Evolutionary conservation across 495 filamentous ascomycete species (phyloP).

Genomic region (Cetradonia linearis): DNA sequence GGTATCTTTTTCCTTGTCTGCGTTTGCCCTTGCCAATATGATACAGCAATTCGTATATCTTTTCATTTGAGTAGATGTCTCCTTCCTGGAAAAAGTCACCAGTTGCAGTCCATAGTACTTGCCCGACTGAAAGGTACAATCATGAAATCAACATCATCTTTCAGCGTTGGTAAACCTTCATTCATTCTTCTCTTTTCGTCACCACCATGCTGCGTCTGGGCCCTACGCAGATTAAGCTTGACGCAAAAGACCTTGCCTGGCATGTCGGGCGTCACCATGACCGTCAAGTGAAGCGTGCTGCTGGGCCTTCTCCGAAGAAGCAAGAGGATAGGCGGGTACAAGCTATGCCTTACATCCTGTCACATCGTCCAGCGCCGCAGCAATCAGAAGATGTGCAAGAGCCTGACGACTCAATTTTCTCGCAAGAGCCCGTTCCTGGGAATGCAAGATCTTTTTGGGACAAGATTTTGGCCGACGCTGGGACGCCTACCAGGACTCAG

Average conservation of each 20-base stretch:
- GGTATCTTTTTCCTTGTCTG: not conserved
- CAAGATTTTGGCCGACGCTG: conserved; percentile 18
- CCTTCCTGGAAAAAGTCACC: not conserved
- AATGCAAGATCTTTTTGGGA: conserved; percentile 22
- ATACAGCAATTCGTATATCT: not conserved
- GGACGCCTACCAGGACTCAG: conserved; percentile 16
- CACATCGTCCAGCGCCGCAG: not conserved
- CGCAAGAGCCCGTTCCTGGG: conserved; percentile 20
- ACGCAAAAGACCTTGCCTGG: conserved; percentile 23
- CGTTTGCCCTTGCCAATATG: not conserved
- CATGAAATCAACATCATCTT: not conserved
- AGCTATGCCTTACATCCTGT: not conserved
- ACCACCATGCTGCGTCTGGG: conserved; percentile 19
- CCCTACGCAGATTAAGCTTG: conserved; percentile 20
- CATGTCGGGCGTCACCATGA: conserved; percentile 17
- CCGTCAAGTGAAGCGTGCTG: conserved; percentile 17
- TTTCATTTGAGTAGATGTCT: not conserved
- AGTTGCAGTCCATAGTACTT: not conserved
- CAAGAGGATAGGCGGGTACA: not conserved
- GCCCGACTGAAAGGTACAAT: not conserved
- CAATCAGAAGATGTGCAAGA: not conserved
- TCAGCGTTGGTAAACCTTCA: not conserved
- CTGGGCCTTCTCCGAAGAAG: not conserved
- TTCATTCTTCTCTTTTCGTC: not conserved
- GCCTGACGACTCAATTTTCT: conserved; percentile 9